Evolutionary conservation across 2,329 filamentous ascomycete genomes (phyloP).

Genomic region (Talaromyces sp.): DNA sequence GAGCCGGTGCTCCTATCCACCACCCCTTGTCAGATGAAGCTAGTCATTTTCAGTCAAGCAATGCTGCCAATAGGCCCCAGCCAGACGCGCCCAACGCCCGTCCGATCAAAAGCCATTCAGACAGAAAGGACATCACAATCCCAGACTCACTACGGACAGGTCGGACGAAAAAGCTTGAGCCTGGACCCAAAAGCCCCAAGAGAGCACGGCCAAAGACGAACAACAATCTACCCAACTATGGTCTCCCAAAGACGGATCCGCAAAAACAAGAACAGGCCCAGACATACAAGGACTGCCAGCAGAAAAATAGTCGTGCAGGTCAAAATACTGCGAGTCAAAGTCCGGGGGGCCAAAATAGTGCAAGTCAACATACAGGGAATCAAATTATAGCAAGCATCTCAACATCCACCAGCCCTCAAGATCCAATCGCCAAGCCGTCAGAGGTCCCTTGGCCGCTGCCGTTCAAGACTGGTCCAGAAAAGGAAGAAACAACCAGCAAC

Average conservation of each 20-base stretch:
- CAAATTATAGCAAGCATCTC: neutral
- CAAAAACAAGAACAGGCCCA: neutral
- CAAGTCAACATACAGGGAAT: too few relatives aligned
- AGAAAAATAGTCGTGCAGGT: neutral
- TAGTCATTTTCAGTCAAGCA: neutral
- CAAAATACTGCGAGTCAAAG: neutral
- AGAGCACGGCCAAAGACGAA: neutral
- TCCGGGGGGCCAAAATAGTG: too few relatives aligned
- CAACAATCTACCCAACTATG: neutral
- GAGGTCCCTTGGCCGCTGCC: neutral
- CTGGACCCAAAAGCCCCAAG: slow-evolving; percentile 1
- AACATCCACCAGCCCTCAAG: neutral
- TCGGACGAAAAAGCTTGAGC: slow-evolving; percentile 1
- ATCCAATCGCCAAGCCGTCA: neutral
- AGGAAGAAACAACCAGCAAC: neutral
- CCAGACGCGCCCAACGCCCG: neutral
- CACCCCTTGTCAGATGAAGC: slow-evolving; percentile 5
- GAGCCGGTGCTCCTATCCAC: slow-evolving; percentile 7
- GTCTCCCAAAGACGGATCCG: neutral
- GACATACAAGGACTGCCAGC: neutral
- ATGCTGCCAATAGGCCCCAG: neutral
- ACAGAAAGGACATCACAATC: slow-evolving; percentile 2
- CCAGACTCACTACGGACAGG: slow-evolving; percentile 9
- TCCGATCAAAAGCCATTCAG: neutral
- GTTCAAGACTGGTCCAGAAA: neutral